These are phyloP conservation scores for Prunus dulcis DNA, from an alignment of 306 rosid species.

Conservation along the genomic window DNA sequence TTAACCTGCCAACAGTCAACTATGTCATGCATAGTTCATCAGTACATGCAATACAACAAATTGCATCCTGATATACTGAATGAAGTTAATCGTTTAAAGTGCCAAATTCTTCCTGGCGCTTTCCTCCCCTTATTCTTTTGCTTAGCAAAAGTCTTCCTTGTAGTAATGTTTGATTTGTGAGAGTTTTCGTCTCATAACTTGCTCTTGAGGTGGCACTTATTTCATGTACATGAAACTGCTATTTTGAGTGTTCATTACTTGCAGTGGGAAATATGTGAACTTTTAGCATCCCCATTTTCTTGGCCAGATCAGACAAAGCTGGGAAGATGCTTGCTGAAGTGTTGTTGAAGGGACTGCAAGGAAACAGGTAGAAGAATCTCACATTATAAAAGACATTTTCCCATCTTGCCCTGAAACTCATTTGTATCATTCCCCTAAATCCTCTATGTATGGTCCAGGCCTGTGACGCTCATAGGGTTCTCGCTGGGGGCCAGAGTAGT, in stretches of 20 bases:
- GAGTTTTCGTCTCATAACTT: neutral
- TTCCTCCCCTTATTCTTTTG: neutral
- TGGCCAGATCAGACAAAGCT: constrained; percentile 63
- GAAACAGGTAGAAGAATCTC: constrained; percentile 54
- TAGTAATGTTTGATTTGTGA: neutral
- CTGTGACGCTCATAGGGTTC: constrained; percentile 63
- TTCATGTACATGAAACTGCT: neutral
- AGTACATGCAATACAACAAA: too few species aligned
- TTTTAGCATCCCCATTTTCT: neutral
- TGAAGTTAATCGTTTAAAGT: neutral
- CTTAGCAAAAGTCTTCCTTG: neutral
- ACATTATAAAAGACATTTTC: constrained; percentile 15
- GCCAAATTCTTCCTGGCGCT: neutral
- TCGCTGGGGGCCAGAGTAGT: constrained; percentile 67
- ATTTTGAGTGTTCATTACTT: neutral
- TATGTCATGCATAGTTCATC: neutral
- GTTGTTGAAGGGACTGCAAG: constrained; percentile 50
- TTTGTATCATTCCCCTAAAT: constrained; percentile 20
- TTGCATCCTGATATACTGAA: neutral
- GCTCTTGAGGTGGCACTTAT: neutral
- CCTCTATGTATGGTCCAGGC: constrained; percentile 49
- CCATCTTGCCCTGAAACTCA: constrained; percentile 9
- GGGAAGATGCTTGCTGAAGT: constrained; percentile 68
- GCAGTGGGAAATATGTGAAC: neutral
- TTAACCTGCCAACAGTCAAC: too few species aligned